phyloP scores from a whole-genome alignment of 352 stramenopile genomes.

The Phytopythium kandeliae region DNA sequence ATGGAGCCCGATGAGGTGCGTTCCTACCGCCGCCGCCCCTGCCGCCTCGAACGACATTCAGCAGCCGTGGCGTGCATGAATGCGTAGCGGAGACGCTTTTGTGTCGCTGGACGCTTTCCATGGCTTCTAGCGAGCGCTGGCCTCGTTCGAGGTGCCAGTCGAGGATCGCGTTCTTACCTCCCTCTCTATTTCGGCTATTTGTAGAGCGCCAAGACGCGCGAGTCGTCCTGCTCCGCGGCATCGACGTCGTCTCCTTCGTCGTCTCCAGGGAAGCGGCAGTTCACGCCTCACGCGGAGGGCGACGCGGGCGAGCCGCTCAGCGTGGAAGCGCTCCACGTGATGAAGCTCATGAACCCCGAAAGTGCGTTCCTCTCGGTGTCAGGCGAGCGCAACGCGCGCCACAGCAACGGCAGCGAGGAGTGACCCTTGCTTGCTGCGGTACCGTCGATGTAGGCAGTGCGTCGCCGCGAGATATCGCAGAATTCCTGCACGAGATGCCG shows the following conservation, averaged over 20 bases:
- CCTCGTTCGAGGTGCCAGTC: too few relatives aligned
- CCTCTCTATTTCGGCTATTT: conserved; percentile 4
- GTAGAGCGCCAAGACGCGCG: conserved; percentile 7
- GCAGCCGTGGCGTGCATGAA: not conserved
- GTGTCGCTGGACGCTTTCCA: not conserved
- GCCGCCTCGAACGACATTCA: not conserved
- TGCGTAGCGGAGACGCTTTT: not conserved
- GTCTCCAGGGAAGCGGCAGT: conserved; percentile 3
- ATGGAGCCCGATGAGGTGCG: conserved; percentile 9
- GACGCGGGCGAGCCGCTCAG: conserved; percentile 4
- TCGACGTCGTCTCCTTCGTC: conserved; percentile 7
- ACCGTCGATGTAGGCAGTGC: conserved; percentile 18
- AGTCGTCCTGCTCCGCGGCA: conserved; percentile 3
- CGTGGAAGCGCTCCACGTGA: conserved; percentile 23
- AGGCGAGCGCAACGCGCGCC: too few relatives aligned
- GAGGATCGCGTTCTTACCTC: not conserved
- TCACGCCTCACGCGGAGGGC: not conserved
- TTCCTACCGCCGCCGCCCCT: not conserved
- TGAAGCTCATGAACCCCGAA: conserved; percentile 39
- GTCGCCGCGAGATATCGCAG: conserved; percentile 47
- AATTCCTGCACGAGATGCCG: conserved; percentile 59
- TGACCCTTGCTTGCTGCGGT: too few relatives aligned
- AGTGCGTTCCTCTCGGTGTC: conserved; percentile 20
- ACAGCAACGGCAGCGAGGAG: too few relatives aligned
- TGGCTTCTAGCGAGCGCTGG: too few relatives aligned